Conservation (phyloP, 164 flowering plant species). For the Aristolochia californica region DNA sequence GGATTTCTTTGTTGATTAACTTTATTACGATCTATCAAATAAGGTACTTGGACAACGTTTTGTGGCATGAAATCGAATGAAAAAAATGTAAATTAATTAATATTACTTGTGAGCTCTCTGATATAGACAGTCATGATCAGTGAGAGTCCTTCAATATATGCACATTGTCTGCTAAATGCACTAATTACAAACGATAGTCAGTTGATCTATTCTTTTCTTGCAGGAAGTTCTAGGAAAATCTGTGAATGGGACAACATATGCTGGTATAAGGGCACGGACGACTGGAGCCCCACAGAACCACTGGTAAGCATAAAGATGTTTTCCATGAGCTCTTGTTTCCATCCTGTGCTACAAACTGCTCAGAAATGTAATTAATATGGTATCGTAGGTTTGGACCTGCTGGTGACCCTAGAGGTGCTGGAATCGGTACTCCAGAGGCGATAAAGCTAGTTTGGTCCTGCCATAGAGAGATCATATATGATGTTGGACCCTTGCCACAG, state of each 20-base stretch:
- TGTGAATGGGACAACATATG: conserved; percentile 97
- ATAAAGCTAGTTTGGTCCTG: conserved; percentile 98
- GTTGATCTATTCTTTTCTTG: neutral
- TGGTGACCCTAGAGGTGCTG: conserved; percentile 98
- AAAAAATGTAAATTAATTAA: no score
- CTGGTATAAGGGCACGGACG: conserved; percentile 86
- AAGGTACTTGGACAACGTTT: no score
- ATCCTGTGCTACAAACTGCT: neutral
- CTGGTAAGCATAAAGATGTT: conserved; percentile 35
- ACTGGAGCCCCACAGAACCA: conserved; percentile 99
- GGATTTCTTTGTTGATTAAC: no score
- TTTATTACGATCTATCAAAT: no score
- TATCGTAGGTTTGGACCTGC: conserved; percentile 91
- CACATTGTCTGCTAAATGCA: no score
- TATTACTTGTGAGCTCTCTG: no score
- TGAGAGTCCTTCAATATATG: no score
- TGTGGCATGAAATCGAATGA: no score
- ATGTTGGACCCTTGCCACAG: conserved; percentile 66
- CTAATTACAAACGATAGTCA: no score
- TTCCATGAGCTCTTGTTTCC: neutral
- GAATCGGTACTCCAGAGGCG: conserved; percentile 98
- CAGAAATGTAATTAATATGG: conserved; percentile 1
- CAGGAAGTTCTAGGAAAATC: conserved; percentile 83
- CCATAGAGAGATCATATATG: conserved; percentile 94
- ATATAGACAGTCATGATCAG: no score